Base-by-base conservation (phyloP, 805 yeast genomes). In the Sugiyamaella boreocaroliniensis region DNA sequence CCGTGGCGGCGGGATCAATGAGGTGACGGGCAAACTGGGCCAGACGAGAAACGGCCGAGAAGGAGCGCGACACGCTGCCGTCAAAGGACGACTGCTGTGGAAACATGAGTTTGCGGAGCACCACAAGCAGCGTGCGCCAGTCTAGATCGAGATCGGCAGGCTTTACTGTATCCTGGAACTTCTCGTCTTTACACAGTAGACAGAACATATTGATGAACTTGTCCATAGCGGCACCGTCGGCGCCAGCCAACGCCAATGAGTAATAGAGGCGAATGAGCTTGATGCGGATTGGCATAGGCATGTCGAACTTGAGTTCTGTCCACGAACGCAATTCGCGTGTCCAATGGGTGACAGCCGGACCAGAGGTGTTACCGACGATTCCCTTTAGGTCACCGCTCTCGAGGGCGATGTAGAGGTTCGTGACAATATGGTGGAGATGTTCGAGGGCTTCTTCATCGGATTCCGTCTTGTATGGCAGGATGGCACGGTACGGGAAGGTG, bases 301-400 rank as follows among this genome's bases (percentile, higher is more conserved):
- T 76, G 49, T 85, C 85, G 61, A 85, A 81, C 61, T 87, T 86
- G 81, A 85, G 83, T 60, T 78, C 79, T 50, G 89, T 66, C 79
- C 96, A 85, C 42, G 85, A 83, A 48, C 80, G 77, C 56, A 92
- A 74, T 65, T 89, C 97, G 50, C 85, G 82, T 0, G 97, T 85
- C 96, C 97, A 90, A 54, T 85, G 86, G 50, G 83, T 77, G 7
- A 89, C 84, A 45, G 83, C 77, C 6, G 86, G 81, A 6, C 87
- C 83, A 0, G 93, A 70, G 12, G 73, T 65, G 3, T 68, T 66
- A 1, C 86, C 76, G 19, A 88, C 71, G 7, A 78, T 71, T 1
- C 96, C 92, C 61, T 81, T 84, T 14, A 89, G 71, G 64, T 89
- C 96, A 56, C 84, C 71, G 2, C 93, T 79, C 53, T 79, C 76